phyloP scores from a whole-genome alignment of 2,329 filamentous ascomycete genomes.

The Sarocladiaceae sp. region DNA sequence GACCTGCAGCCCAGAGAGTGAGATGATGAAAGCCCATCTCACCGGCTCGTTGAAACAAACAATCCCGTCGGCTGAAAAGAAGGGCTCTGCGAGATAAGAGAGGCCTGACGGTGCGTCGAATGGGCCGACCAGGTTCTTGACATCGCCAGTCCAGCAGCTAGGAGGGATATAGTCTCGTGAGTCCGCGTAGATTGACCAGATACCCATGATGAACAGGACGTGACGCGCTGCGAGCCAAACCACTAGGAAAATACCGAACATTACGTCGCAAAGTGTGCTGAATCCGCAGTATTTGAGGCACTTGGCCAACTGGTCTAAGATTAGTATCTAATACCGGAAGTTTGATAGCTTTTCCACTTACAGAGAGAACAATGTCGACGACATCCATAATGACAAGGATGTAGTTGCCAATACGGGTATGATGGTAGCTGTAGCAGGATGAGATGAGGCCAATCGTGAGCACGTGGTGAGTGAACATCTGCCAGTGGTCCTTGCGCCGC shows the following conservation, averaged over 20 bases:
- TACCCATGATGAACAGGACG: conserved; percentile 69
- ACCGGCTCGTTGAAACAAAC: conserved; percentile 76
- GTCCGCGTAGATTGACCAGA: conserved; percentile 73
- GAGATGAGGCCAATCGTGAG: conserved; percentile 78
- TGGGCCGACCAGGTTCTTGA: conserved; percentile 48
- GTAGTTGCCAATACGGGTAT: conserved; percentile 80
- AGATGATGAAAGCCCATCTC: conserved; percentile 68
- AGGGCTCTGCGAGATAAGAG: conserved; percentile 65
- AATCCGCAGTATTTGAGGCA: conserved; percentile 85
- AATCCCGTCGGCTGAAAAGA: conserved; percentile 61
- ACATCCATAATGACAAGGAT: conserved; percentile 92
- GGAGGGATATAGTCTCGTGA: conserved; percentile 54
- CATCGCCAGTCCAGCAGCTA: conserved; percentile 64
- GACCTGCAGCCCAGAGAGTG: conserved; percentile 71
- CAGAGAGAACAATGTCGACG: conserved; percentile 80
- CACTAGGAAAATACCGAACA: conserved; percentile 80
- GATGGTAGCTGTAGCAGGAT: conserved; percentile 78
- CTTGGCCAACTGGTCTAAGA: conserved; percentile 64
- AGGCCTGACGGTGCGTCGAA: conserved; percentile 43
- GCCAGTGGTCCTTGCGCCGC: conserved; percentile 86
- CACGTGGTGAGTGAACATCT: conserved; percentile 94
- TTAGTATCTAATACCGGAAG: neutral
- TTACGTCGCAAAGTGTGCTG: conserved; percentile 68
- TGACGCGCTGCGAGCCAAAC: conserved; percentile 83
- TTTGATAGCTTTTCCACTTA: conserved; percentile 35